Evolutionary conservation across 192 early-diverging fungal species (phyloP), one percentile per base, ranked within the genome.

Genomic region (Oehlia diaphana): DNA sequence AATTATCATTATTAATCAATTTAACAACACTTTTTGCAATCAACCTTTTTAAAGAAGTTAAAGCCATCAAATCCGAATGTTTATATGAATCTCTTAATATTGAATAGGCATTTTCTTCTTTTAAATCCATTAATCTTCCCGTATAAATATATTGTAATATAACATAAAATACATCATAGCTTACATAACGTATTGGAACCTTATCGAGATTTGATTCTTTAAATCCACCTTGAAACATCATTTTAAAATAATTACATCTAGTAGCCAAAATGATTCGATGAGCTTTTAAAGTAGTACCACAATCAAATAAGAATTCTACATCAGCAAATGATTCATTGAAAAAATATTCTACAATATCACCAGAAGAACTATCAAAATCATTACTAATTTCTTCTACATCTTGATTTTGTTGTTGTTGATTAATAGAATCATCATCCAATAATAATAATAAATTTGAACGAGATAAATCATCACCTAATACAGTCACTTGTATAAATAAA

Each of bases 281-380:
- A 49, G 71, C 35, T 73, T 73, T 73, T 12, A 73, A 37, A 0
- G n/a, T 39, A 9, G 71, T 23, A 10, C 71, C 71, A 47, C 71
- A 73, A 73, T 73, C 71, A 39, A 73, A 73, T 73, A 73, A n/a
- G 13, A 73, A 49, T 49, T 73, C 71, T 6, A 73, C n/a, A 39
- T 73, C 71, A 28, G 47, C n/a, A n/a, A 73, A 49, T 23, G 12
- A 39, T 26, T 73, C 71, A 73, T 73, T 39, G 1, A 12, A 26
- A 73, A 73, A 73, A 73, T n/a, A 73, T 33, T 26, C 65, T 33
- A 28, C 65, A 12, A 67, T 5, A 33, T 35, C 65, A 13, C 13
- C 10, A 31, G 23, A 35, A 33, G 33, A 14, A 2, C 12, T 28
- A 7, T 58, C 53, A 21, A 21, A 4, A 19, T 19, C 1, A 58